phyloP scores from a whole-genome alignment of 2,329 filamentous ascomycete species.

The Calcarisporium arbuscula region DNA sequence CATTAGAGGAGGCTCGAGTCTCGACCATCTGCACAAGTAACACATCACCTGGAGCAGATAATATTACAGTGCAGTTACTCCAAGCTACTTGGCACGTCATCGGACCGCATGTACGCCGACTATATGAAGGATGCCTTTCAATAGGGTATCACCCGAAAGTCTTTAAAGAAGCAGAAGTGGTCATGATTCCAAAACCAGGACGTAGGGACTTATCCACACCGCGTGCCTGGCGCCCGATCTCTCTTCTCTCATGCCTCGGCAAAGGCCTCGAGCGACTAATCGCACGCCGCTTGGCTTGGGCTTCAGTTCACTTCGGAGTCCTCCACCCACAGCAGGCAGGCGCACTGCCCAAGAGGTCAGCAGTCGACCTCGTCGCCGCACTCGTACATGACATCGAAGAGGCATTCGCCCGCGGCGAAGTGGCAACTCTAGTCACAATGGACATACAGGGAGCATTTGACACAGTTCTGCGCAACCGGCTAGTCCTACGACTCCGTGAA shows the following conservation, averaged over 20 bases:
- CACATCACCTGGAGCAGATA: not conserved
- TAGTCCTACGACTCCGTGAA: conserved; percentile 9
- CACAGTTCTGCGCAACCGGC: conserved; percentile 12
- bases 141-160: conserved; percentile 13
- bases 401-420: conserved; percentile 7
- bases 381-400: conserved; percentile 15
- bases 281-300: conserved; percentile 13
- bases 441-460: conserved; percentile 14
- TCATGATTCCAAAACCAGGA: conserved; percentile 18
- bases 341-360: conserved; percentile 16
- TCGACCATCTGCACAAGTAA: not conserved
- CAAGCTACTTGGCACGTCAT: conserved; percentile 1
- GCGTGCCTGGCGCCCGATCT: conserved; percentile 17
- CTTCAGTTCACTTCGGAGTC: conserved; percentile 12
- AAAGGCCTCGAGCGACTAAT: conserved; percentile 20
- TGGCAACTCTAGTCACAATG: conserved; percentile 11
- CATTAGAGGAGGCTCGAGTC: not conserved
- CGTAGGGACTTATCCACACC: conserved; percentile 13
- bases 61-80: conserved; percentile 1
- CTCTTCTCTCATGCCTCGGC: conserved; percentile 18
- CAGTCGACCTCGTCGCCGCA: conserved; percentile 11
- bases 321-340: conserved; percentile 14
- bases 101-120: conserved; percentile 4
- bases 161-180: conserved; percentile 15
- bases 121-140: conserved; percentile 13